Percentiles rank a stretch among this genome's conserved stretches.
These are phyloP conservation scores for Micractinium conductrix DNA, from an alignment of 139 green algal species.

Conservation along the genomic window DNA sequence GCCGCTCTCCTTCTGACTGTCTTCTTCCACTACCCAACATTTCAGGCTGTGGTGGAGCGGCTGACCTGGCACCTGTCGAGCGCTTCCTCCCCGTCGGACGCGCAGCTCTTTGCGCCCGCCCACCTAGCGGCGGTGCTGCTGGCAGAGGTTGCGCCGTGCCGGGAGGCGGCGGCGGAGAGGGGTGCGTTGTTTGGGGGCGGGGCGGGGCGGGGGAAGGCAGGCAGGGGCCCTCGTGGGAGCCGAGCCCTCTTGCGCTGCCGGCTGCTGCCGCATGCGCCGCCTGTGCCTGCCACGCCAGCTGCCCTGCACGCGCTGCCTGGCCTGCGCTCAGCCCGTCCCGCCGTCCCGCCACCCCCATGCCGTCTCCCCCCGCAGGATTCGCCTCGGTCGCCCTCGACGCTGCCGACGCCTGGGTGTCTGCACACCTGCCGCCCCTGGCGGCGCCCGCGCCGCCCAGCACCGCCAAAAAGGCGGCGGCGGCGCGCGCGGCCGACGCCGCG, in stretches of 20 bases:
- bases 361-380: constrained; percentile 27
- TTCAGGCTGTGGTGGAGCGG: constrained; percentile 53
- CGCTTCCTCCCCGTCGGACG: constrained; percentile 15
- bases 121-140: constrained; percentile 84
- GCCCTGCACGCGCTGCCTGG: too few relatives aligned
- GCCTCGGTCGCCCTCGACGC: constrained; percentile 51
- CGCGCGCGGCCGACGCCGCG: neutral
- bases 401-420: constrained; percentile 70
- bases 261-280: too few relatives aligned
- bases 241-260: neutral
- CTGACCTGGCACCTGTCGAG: constrained; percentile 60
- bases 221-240: neutral
- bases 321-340: neutral
- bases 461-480: neutral
- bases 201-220: too few relatives aligned
- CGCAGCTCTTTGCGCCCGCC: constrained; percentile 38
- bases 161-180: constrained; percentile 49
- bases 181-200: too few relatives aligned
- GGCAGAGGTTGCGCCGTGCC: constrained; percentile 52
- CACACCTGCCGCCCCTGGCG: constrained; percentile 37
- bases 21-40: neutral
- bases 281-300: neutral
- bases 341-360: neutral
- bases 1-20: neutral
- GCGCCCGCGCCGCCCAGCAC: constrained; percentile 6